A percentile compares a stretch with the other conserved stretches of the same genome.
phyloP scores from a whole-genome alignment of 768 basidiomycete species.

The Piloderma croceum region DNA sequence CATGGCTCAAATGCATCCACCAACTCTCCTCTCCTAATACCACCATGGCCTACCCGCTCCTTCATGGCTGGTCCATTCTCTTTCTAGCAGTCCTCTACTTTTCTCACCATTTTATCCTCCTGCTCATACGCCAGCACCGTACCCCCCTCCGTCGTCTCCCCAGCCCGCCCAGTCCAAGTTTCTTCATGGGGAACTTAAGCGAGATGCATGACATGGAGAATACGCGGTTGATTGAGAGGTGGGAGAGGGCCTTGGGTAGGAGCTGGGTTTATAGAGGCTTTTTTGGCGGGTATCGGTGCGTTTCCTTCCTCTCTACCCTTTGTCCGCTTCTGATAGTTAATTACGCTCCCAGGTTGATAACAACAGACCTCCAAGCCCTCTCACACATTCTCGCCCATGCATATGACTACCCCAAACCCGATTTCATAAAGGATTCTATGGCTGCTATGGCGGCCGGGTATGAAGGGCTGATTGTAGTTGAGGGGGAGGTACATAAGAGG shows the following conservation, averaged over 20 bases:
- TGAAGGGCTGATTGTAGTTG: slow-evolving; percentile 45
- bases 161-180: slow-evolving; percentile 40
- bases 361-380: slow-evolving; percentile 53
- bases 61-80: too few relatives aligned
- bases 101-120: slow-evolving; percentile 29
- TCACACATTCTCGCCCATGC: slow-evolving; percentile 52
- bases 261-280: slow-evolving; percentile 51
- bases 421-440: slow-evolving; percentile 46
- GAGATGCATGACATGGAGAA: slow-evolving; percentile 58
- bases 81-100: slow-evolving; percentile 12
- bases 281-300: slow-evolving; percentile 23
- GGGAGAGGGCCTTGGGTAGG: slow-evolving; percentile 42
- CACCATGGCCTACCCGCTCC: too few relatives aligned
- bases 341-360: slow-evolving; percentile 49
- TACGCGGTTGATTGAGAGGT: slow-evolving; percentile 39
- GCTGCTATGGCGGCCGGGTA: slow-evolving; percentile 47
- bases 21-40: too few relatives aligned
- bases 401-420: slow-evolving; percentile 59
- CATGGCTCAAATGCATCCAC: too few relatives aligned
- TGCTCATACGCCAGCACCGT: slow-evolving; percentile 39
- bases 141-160: slow-evolving; percentile 45
- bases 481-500: slow-evolving; percentile 51
- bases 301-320: neutral
- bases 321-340: slow-evolving; percentile 25
- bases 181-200: slow-evolving; percentile 48